Evolutionary conservation across 495 filamentous ascomycete species (phyloP), one percentile per base, ranked within the genome.

Genomic region (Lasiosphaeria miniovina): DNA sequence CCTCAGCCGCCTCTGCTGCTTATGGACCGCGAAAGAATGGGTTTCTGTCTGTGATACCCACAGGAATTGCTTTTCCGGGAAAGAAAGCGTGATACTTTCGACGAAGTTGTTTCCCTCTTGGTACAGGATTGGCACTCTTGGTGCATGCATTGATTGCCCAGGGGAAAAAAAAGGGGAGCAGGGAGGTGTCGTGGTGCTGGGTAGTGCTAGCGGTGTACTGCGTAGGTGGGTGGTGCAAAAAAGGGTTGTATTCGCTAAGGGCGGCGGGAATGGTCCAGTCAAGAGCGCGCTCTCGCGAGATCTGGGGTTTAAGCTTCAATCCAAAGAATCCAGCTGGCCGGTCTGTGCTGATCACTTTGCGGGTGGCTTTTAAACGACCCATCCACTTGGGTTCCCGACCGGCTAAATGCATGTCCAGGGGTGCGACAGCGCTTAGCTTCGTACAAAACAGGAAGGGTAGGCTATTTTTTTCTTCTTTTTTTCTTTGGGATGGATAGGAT

Each of bases 291-390:
- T 15, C 38, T 32, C 35, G 46, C n/a, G 32, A 56, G 63, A 58
- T 65, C 55, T 51, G 60, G 52, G 46, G 33, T 52, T 49, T 49
- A 33, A 24, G 49, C 33, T 35, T n/a, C 56, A 15, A 36, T 38
- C 40, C 12, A 24, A 38, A 45, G 36, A 63, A 63, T 59, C 68
- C 65, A 66, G 60, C 63, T 49, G 56, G 57, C 60, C 55, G 68
- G 68, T 54, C 62, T 60, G 62, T 65, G 68, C 62, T 71, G 68
- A 71, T 71, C 68, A 60, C 58, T 55, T 61, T 61, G 67, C 67
- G 65, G 65, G 69, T 70, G 69, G 69, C 69, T 72, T 46, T 72
- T 63, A 64, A 52, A 54, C 43, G 68, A 68, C 61, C 71, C 71
- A 65, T 65, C 53, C 61, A 58, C 67, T 60, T 71, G 68, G 68